A percentile compares a stretch with the other conserved stretches of the same genome.
phyloP scores from a whole-genome alignment of 139 green algal species.

The Zygnema circumcarinatum region DNA sequence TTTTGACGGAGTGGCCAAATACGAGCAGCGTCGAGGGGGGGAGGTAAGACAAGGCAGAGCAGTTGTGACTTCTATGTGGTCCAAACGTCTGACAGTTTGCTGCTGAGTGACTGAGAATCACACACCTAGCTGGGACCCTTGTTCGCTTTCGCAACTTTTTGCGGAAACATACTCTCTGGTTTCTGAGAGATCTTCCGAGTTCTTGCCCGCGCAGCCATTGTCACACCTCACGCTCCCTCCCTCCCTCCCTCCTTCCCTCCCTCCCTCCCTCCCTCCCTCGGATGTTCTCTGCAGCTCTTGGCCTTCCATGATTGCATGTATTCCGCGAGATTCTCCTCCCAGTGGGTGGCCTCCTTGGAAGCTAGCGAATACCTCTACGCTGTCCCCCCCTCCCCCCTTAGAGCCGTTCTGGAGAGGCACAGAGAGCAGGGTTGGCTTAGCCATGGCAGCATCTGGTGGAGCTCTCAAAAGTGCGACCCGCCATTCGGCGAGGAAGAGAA shows the following conservation, averaged over 20 bases:
- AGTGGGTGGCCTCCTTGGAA: constrained; percentile 1
- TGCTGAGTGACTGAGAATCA: too few species aligned
- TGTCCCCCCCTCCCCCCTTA: not conserved
- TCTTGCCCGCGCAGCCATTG: not conserved
- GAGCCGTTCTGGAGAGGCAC: not conserved
- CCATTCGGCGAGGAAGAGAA: not conserved
- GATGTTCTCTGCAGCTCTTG: not conserved
- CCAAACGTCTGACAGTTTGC: too few species aligned
- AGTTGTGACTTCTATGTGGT: too few species aligned
- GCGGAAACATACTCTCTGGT: too few species aligned
- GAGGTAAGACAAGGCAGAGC: constrained; percentile 21
- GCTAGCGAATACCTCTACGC: constrained; percentile 21
- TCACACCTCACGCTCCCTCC: not conserved
- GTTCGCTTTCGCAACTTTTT: too few species aligned
- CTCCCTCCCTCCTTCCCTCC: not conserved
- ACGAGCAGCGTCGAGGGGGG: not conserved
- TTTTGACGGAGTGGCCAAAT: constrained; percentile 5
- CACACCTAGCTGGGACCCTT: too few species aligned
- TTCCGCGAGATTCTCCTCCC: not conserved
- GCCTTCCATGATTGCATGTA: constrained; percentile 30
- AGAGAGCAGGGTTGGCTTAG: not conserved
- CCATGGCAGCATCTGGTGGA: constrained; percentile 18
- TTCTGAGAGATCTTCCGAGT: too few species aligned
- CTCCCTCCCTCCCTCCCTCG: not conserved
- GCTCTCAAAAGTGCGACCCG: not conserved